These are phyloP conservation scores for Aspergillus pseudoglaucus DNA, from an alignment of 2,329 filamentous ascomycete genomes.

Conservation along the genomic window DNA sequence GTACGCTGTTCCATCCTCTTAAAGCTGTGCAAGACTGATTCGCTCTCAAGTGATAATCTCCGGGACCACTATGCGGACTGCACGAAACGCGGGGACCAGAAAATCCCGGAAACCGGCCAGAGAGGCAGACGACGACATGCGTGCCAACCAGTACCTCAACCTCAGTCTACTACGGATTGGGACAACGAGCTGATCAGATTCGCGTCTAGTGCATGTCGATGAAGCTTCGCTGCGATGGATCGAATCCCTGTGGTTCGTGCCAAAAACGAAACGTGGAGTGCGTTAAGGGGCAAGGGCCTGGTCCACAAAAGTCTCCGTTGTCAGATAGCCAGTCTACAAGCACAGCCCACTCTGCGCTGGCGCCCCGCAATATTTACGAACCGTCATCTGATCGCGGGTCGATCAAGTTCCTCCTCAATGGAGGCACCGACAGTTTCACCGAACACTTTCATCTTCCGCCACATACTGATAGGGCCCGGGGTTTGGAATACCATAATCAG, in stretches of 20 bases:
- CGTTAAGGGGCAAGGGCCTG: constrained; percentile 26
- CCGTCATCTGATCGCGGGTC: constrained; percentile 39
- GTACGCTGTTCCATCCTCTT: constrained; percentile 20
- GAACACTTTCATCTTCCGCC: constrained; percentile 40
- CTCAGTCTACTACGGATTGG: neutral
- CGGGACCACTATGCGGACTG: constrained; percentile 42
- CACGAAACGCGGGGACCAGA: constrained; percentile 34
- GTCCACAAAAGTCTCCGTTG: neutral
- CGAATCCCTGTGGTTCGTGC: constrained; percentile 39
- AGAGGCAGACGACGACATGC: constrained; percentile 43
- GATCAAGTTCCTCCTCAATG: constrained; percentile 42
- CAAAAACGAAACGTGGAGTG: constrained; percentile 38
- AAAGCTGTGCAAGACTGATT: neutral
- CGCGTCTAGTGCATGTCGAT: constrained; percentile 38
- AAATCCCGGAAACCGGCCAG: constrained; percentile 41
- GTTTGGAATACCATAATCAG: constrained; percentile 32
- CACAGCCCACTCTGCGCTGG: neutral
- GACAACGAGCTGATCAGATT: neutral
- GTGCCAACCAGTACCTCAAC: constrained; percentile 37
- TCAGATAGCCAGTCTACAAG: neutral
- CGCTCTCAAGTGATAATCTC: constrained; percentile 36
- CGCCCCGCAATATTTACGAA: constrained; percentile 17
- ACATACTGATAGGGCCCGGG: constrained; percentile 30
- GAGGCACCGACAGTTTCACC: constrained; percentile 41
- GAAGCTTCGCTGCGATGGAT: constrained; percentile 43